Evolutionary conservation across 176 grass and related monocot species (phyloP), one percentile per base, ranked within the genome.

Genomic region (Otatea glauca): DNA sequence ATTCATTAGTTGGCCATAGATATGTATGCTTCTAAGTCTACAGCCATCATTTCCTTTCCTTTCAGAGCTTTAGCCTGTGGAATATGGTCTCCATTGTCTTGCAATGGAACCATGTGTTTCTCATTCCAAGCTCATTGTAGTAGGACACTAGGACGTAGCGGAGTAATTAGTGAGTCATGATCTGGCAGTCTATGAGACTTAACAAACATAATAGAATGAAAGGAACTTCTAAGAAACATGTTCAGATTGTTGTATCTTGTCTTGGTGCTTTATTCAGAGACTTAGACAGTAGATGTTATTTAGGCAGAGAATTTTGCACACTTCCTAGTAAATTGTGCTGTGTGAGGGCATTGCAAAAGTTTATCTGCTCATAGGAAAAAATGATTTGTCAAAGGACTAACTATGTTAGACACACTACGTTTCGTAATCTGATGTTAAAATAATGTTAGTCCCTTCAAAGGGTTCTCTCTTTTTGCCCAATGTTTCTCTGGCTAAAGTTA

Each of bases 281-380:
- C 32, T 86, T 16, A 37, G 68, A 71, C 2, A 55, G 12, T 20
- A 44, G 37, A 12, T 86, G 42, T 43, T 81, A 39, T 61, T 79
- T 86, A 24, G 66, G 21, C 16, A 72, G 56, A 50, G 6, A 20
- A 41, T 43, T 55, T 50, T 10, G 6, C 15, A 61, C 47, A 48
- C 18, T 38, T 70, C 68, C n/a, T 50, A 62, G 23, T 69, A 62
- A 68, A 51, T 80, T 12, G n/a, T 32, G 17, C 48, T 85, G 27
- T 47, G 7, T 60, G 69, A 65, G 70, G 43, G 56, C 18, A 29
- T 44, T 68, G 24, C 24, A 70, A 68, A 85, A 85, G 23, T 77
- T 55, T 77, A 55, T 32, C 23, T 77, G 54, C 55, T 80, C 18
- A 38, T 60, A 41, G 20, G 8, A 15, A 60, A 64, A 65, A 65